These are phyloP conservation scores for Zasmidium citrigriseum DNA, from an alignment of 2,329 filamentous ascomycete species.

Conservation along the genomic window DNA sequence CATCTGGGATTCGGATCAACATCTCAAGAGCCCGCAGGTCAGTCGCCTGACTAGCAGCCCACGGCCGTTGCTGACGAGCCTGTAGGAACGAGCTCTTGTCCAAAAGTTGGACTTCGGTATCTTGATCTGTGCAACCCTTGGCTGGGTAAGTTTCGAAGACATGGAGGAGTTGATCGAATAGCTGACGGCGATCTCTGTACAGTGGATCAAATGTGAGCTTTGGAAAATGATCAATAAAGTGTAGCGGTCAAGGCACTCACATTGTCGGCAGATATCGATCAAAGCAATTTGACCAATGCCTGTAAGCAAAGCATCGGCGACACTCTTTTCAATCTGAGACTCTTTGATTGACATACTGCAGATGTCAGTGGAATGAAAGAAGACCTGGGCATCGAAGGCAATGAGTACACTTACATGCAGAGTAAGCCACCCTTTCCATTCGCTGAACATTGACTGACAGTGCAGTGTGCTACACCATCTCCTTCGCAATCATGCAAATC, in stretches of 20 bases:
- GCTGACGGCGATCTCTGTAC: neutral
- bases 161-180: neutral
- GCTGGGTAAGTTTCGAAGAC: slow-evolving; percentile 2
- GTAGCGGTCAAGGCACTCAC: neutral
- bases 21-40: slow-evolving; percentile 12
- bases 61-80: neutral
- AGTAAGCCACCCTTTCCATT: neutral
- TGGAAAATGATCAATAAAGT: neutral
- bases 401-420: slow-evolving; percentile 32
- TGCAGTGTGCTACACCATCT: slow-evolving; percentile 17
- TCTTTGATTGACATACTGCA: neutral
- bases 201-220: slow-evolving; percentile 9
- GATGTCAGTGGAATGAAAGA: slow-evolving; percentile 44
- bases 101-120: slow-evolving; percentile 13
- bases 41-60: neutral
- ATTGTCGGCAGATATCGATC: slow-evolving; percentile 7
- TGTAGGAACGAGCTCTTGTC: slow-evolving; percentile 7
- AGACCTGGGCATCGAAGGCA: slow-evolving; percentile 38
- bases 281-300: slow-evolving; percentile 12
- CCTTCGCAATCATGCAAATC: slow-evolving; percentile 18
- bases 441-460: neutral
- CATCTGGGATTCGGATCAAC: slow-evolving; percentile 14
- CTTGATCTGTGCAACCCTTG: slow-evolving; percentile 10
- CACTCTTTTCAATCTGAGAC: neutral
- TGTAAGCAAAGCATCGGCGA: neutral